Conservation (phyloP, 2,329 filamentous ascomycete genomes). For the Fusarium longipes region DNA sequence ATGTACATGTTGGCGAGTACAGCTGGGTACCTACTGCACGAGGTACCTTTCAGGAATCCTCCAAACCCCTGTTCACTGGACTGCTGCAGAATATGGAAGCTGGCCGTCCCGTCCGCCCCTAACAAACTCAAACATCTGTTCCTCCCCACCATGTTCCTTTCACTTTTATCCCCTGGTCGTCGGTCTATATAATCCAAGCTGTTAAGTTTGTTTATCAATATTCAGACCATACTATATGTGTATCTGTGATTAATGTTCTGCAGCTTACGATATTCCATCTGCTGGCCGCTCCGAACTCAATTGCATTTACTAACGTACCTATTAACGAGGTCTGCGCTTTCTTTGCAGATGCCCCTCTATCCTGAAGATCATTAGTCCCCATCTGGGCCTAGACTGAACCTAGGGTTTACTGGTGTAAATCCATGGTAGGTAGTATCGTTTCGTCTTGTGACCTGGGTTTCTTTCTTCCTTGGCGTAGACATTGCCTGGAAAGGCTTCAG, state of each 20-base stretch:
- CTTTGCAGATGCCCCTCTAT: conserved; percentile 21
- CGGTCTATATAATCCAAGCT: neutral
- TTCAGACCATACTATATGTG: neutral
- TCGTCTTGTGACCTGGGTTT: conserved; percentile 24
- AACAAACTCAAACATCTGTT: conserved; percentile 13
- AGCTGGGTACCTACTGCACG: neutral
- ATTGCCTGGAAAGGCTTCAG: neutral
- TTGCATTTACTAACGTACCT: neutral
- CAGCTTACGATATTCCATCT: neutral
- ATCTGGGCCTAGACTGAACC: conserved; percentile 17
- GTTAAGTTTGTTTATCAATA: conserved; percentile 20
- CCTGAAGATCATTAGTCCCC: conserved; percentile 34
- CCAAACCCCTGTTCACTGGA: neutral
- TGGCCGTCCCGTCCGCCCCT: conserved; percentile 34
- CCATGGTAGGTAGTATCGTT: conserved; percentile 22
- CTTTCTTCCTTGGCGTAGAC: neutral
- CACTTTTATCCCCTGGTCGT: conserved; percentile 2
- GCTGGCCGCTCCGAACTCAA: neutral
- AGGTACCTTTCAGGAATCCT: neutral
- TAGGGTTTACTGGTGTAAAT: conserved; percentile 2
- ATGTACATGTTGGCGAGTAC: neutral
- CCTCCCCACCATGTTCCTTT: conserved; percentile 21
- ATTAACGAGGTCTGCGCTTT: neutral
- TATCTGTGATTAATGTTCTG: neutral
- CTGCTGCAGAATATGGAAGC: conserved; percentile 3